Conservation (phyloP, 441 rosid genomes). For the Kokia cookei region DNA sequence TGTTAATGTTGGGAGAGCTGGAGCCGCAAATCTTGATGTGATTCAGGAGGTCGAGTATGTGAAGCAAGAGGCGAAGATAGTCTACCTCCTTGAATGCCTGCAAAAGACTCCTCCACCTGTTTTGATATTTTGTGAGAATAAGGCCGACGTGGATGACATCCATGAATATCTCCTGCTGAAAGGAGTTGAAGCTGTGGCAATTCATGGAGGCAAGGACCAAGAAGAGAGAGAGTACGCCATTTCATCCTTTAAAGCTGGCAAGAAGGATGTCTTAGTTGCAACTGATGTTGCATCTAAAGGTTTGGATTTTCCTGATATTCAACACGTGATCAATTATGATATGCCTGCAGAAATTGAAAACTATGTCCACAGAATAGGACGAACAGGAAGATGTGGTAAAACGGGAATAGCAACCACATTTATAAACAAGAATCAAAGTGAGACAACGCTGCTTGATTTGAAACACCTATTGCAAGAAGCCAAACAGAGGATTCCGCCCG, state of each 20-base stretch:
- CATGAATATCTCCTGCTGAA: slow-evolving; percentile 86
- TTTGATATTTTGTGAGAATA: slow-evolving; percentile 87
- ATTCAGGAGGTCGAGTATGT: slow-evolving; percentile 96
- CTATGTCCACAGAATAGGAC: slow-evolving; percentile 87
- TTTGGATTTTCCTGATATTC: slow-evolving; percentile 90
- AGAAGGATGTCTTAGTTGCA: slow-evolving; percentile 87
- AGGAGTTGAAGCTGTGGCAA: slow-evolving; percentile 91
- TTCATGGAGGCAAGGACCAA: slow-evolving; percentile 94
- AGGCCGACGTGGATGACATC: slow-evolving; percentile 88
- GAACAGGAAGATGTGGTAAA: slow-evolving; percentile 95
- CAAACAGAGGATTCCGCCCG: slow-evolving; percentile 90
- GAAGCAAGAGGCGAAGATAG: slow-evolving; percentile 95
- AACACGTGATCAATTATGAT: slow-evolving; percentile 88
- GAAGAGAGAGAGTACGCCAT: slow-evolving; percentile 92
- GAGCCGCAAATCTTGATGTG: slow-evolving; percentile 95
- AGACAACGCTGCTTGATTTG: slow-evolving; percentile 78
- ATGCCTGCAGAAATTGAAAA: slow-evolving; percentile 98
- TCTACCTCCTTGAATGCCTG: slow-evolving; percentile 86
- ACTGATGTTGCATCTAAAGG: slow-evolving; percentile 96
- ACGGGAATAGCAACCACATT: slow-evolving; percentile 95
- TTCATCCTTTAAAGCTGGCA: slow-evolving; percentile 76
- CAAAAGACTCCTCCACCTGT: slow-evolving; percentile 96
- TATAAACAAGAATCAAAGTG: slow-evolving; percentile 92
- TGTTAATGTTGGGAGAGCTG: slow-evolving; percentile 90
- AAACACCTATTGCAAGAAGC: slow-evolving; percentile 92